Evolutionary conservation across 2,329 filamentous ascomycete genomes (phyloP).

Genomic region (Ophiostoma piceae): DNA sequence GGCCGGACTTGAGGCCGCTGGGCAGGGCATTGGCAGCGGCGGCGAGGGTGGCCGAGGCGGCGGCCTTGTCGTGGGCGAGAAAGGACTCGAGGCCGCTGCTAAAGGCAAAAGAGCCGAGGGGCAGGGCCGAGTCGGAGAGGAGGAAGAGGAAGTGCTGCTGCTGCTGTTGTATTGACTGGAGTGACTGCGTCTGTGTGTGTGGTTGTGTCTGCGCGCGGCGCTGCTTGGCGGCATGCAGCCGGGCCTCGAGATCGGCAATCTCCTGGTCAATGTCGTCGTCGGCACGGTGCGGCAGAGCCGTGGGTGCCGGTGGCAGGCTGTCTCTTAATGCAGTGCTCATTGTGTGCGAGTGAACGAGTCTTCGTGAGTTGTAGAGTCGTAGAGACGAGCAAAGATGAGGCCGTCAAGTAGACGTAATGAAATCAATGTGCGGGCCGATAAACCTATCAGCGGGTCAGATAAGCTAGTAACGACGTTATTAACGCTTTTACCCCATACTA

Average conservation of each 20-base stretch:
- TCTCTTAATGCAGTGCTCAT: background rate
- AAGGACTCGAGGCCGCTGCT: slow-evolving; percentile 78
- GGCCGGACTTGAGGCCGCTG: slow-evolving; percentile 27
- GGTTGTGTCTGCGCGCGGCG: slow-evolving; percentile 30
- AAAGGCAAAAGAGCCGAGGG: slow-evolving; percentile 82
- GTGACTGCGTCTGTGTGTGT: background rate
- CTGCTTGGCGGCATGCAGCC: slow-evolving; percentile 42
- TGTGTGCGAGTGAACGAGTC: background rate
- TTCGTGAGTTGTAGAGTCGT: background rate
- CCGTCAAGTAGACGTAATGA: background rate
- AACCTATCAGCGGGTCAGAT: slow-evolving; percentile 10
- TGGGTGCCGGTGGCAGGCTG: background rate
- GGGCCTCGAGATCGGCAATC: slow-evolving; percentile 52
- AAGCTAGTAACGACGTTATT: background rate
- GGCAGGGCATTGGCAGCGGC: slow-evolving; percentile 17
- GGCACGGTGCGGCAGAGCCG: background rate
- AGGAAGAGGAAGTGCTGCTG: slow-evolving; percentile 64
- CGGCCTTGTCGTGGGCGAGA: slow-evolving; percentile 55
- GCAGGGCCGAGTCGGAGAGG: slow-evolving; percentile 74
- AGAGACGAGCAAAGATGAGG: background rate
- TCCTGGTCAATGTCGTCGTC: slow-evolving; percentile 44
- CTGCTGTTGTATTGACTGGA: slow-evolving; percentile 25
- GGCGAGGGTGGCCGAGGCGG: background rate
- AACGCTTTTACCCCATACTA: background rate
- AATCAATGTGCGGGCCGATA: background rate